Evolutionary conservation across 2,329 filamentous ascomycete genomes (phyloP), one percentile per base, ranked within the genome.

Genomic region (Proliferodiscus dingleyae): DNA sequence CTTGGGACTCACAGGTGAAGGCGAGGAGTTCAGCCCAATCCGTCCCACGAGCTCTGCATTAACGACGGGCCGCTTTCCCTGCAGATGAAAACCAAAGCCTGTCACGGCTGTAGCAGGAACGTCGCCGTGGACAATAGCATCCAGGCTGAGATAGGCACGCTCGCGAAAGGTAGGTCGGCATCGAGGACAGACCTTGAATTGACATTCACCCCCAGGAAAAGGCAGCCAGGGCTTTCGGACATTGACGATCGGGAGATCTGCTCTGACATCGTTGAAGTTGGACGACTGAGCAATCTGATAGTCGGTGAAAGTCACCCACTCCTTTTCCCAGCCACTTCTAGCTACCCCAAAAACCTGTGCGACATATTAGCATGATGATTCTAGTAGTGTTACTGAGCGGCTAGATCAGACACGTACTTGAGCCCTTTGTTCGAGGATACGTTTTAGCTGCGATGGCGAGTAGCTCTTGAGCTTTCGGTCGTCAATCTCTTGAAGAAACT

Each of bases 61-160:
- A 1, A 42, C 39, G 19, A 63, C 55, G 1, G 75, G 77, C n/a
- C 75, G 63, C 5, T 47, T 60, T 56, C 21, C 68, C 57, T 26
- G 41, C 5, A 66, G 54, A 40, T 75, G 68, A 48, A 81, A 81
- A 11, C 77, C 72, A 52, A 70, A 80, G 1, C 74, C 77, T 2
- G 67, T 64, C 5, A 71, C 72, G 4, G 70, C 72, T 4, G 69
- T 72, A 4, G 74, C 67, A 1, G 70, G 69, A 3, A 79, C 63
- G 38, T 78, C 72, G 5, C 68, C 75, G 18, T 72, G 61, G n/a
- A 65, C 59, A 18, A 81, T 64, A 3, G 68, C 72, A 49, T 76
- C 61, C 15, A 81, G 62, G 52, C 72, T 75, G 18, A 80, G 60
- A 47, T 64, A 76, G 1, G 70, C 58, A 22, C 77, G 71, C 11